Percentiles rank a stretch among this genome's conserved stretches.
Conservation (phyloP, 306 rosid species). For the Cicer pinnatifidum region DNA sequence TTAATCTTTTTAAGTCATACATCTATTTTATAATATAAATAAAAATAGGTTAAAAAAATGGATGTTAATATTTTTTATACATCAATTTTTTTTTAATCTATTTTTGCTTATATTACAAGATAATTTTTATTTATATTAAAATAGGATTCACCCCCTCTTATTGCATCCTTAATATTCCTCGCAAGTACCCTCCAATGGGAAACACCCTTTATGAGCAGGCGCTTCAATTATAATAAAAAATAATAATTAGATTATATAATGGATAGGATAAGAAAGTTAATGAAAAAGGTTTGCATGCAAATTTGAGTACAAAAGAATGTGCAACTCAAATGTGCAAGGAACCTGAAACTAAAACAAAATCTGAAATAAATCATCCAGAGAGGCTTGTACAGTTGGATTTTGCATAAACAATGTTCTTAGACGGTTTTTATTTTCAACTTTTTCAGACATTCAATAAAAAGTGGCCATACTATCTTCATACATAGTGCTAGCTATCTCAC, state of each 20-base stretch:
- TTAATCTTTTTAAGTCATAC: no score
- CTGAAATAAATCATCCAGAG: conserved; percentile 5
- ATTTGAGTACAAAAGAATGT: conserved; percentile 47
- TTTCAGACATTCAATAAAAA: conserved; percentile 39
- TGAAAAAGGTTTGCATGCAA: conserved; percentile 32
- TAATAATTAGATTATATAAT: conserved; percentile 26
- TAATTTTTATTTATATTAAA: no score
- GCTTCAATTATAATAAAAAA: background rate
- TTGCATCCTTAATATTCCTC: background rate
- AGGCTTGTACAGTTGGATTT: conserved; percentile 39
- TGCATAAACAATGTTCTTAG: conserved; percentile 40
- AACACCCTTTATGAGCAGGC: conserved; percentile 21
- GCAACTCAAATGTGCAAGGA: conserved; percentile 31
- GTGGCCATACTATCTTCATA: conserved; percentile 59
- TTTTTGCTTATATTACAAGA: no score
- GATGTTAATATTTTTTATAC: no score
- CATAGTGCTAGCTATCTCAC: conserved; percentile 43
- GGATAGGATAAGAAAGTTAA: conserved; percentile 40
- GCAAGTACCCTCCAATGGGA: conserved; percentile 45
- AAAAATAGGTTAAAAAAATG: no score
- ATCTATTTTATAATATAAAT: no score
- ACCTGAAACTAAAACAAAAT: conserved; percentile 42
- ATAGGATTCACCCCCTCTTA: background rate
- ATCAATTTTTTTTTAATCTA: no score
- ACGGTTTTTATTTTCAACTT: conserved; percentile 14